These are phyloP conservation scores for Wallemia mellicola DNA, from an alignment of 1,284 basidiomycete species.

Conservation along the genomic window DNA sequence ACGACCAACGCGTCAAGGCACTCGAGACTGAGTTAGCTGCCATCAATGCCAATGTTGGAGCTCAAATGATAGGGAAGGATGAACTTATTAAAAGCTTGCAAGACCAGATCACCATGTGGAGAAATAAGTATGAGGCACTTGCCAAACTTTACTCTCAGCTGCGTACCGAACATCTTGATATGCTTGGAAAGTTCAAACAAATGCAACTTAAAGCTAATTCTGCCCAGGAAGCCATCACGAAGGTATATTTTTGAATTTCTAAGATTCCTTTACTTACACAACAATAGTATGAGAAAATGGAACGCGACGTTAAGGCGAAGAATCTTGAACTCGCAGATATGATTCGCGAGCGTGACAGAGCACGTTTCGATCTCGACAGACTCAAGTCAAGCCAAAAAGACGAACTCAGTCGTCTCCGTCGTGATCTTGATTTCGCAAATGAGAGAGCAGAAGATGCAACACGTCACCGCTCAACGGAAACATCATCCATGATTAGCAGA, in stretches of 20 bases:
- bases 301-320: constrained; percentile 89
- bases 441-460: constrained; percentile 86
- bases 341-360: constrained; percentile 89
- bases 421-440: constrained; percentile 88
- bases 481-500: constrained; percentile 58
- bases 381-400: constrained; percentile 79
- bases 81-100: constrained; percentile 85
- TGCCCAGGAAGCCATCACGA: constrained; percentile 93
- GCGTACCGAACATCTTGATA: constrained; percentile 84
- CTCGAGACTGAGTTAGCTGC: constrained; percentile 68
- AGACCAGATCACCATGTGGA: constrained; percentile 87
- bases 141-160: constrained; percentile 97
- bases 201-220: constrained; percentile 95
- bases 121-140: constrained; percentile 94
- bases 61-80: constrained; percentile 76
- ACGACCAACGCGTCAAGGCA: constrained; percentile 85
- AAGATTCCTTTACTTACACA: not conserved
- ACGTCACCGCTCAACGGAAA: constrained; percentile 72
- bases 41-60: constrained; percentile 46
- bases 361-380: constrained; percentile 85
- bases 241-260: not conserved
- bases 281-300: constrained; percentile 79
- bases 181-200: constrained; percentile 89
- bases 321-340: constrained; percentile 95
- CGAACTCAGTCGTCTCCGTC: constrained; percentile 67